phyloP scores from a whole-genome alignment of 2,329 filamentous ascomycete species.

The Ceratocystis colombiana region DNA sequence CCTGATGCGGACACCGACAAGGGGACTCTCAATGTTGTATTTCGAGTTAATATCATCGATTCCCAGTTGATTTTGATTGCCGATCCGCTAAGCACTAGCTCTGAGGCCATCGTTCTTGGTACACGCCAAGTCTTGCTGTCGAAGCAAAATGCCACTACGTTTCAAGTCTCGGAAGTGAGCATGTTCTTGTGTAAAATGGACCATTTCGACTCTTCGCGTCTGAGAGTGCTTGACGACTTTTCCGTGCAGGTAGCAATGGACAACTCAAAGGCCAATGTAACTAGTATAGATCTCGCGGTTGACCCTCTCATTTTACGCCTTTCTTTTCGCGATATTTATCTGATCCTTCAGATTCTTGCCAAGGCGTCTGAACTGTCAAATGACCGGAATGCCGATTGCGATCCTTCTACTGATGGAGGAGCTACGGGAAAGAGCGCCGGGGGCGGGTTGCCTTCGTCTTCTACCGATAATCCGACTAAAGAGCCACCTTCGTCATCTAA shows the following conservation, averaged over 20 bases:
- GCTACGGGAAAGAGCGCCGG: neutral
- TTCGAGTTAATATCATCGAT: conserved; percentile 87
- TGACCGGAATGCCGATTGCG: conserved; percentile 34
- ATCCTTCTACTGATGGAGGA: neutral
- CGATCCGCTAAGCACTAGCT: conserved; percentile 79
- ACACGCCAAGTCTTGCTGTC: conserved; percentile 90
- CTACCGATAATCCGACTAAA: neutral
- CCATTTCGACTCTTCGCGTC: conserved; percentile 77
- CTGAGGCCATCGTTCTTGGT: conserved; percentile 89
- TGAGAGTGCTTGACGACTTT: conserved; percentile 94
- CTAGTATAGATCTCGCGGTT: conserved; percentile 74
- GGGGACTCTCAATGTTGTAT: conserved; percentile 61
- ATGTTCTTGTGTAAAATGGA: conserved; percentile 99
- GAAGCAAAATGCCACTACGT: conserved; percentile 83
- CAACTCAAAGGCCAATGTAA: conserved; percentile 50
- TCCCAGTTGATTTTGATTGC: conserved; percentile 94
- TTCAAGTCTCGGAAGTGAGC: conserved; percentile 87
- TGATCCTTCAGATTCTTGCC: conserved; percentile 84
- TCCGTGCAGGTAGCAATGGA: conserved; percentile 86
- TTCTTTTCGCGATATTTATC: conserved; percentile 85
- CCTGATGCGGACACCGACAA: conserved; percentile 30
- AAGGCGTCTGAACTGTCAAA: conserved; percentile 80
- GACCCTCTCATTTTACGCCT: conserved; percentile 85
- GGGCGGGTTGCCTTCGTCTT: neutral
- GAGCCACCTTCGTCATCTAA: neutral